Evolutionary conservation across 352 stramenopile genomes (phyloP), one percentile per base, ranked within the genome.

Genomic region (Phytopythium helicoides): DNA sequence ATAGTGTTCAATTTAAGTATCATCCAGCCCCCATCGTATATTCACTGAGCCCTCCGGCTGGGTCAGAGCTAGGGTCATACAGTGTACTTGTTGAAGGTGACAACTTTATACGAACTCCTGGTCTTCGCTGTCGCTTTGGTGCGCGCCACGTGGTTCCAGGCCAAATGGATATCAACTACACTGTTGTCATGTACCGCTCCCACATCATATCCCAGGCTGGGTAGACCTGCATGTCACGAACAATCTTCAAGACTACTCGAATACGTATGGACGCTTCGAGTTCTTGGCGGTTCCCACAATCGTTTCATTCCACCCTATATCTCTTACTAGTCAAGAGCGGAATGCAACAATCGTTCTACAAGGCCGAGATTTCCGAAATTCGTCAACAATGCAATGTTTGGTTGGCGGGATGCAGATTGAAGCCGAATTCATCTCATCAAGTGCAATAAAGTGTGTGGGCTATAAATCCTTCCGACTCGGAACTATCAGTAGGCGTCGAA

Each of bases 241-340:
- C 60, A 87, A 87, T 15, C 10, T 82, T 5, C 65, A 81, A 42
- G 71, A 85, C 35, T 87, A 77, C 52, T 81, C 73, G 0, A 18
- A 50, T 16, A 53, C 73, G 18, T 23, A 47, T 16, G 18, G 63
- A 11, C 18, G 52, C 14, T 73, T 83, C 40, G 57, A 85, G 38
- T 81, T 76, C 36, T 48, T 82, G 14, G 47, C 55, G 6, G 61
- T 41, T 5, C 76, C 73, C 2, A 42, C 58, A 1, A 10, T 87
- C 12, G 55, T 79, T 18, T 56, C 35, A 1, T 75, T 87, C 36
- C 34, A 10, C 28, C 28, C 28, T 10, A 5, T 10, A 9, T 33
- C 28, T 33, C 28, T 33, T 33, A 33, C 28, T 9, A 68, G 8
- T 68, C 68, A 10, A 46, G 45, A 61, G 3, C 40, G 39, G 2